Conservation (phyloP, 2,329 filamentous ascomycete species). For the Rutstroemia sp. region DNA sequence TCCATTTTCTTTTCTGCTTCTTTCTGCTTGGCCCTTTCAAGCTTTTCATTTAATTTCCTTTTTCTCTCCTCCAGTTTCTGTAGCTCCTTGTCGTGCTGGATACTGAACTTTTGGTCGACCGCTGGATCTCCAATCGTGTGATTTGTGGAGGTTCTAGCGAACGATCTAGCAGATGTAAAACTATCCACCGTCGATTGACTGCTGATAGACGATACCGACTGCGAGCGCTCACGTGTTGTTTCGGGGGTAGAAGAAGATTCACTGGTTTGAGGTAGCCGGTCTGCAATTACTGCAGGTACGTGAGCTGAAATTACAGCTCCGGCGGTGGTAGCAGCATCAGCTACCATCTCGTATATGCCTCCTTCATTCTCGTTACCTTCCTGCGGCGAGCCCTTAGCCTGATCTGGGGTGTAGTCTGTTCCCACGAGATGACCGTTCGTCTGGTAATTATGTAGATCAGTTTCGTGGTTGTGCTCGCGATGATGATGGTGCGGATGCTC, state of each 20-base stretch:
- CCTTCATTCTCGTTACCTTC: slow-evolving; percentile 23
- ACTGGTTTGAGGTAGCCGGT: slow-evolving; percentile 25
- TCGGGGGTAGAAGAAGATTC: slow-evolving; percentile 20
- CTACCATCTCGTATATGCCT: slow-evolving; percentile 50
- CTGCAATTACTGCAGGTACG: slow-evolving; percentile 19
- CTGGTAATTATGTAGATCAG: slow-evolving; percentile 28
- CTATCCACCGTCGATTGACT: slow-evolving; percentile 42
- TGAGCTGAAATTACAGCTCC: slow-evolving; percentile 38
- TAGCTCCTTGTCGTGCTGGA: slow-evolving; percentile 55
- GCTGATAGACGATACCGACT: slow-evolving; percentile 21
- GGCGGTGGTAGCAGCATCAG: slow-evolving; percentile 44
- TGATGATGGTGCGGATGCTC: slow-evolving; percentile 13
- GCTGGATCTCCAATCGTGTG: slow-evolving; percentile 28
- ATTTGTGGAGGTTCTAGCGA: slow-evolving; percentile 30
- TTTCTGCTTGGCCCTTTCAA: slow-evolving; percentile 47
- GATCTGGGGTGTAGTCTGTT: slow-evolving; percentile 15
- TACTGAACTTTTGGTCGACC: slow-evolving; percentile 21
- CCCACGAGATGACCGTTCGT: slow-evolving; percentile 26
- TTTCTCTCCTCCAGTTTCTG: slow-evolving; percentile 54
- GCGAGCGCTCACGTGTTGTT: slow-evolving; percentile 11
- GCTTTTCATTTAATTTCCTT: slow-evolving; percentile 54
- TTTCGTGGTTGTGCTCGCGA: slow-evolving; percentile 17
- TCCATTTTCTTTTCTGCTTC: slow-evolving; percentile 35
- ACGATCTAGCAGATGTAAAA: slow-evolving; percentile 39
- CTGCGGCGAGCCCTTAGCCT: neutral